Evolutionary conservation across 1,139 yeast species (phyloP).

Genomic region (Zygoascus sp.): DNA sequence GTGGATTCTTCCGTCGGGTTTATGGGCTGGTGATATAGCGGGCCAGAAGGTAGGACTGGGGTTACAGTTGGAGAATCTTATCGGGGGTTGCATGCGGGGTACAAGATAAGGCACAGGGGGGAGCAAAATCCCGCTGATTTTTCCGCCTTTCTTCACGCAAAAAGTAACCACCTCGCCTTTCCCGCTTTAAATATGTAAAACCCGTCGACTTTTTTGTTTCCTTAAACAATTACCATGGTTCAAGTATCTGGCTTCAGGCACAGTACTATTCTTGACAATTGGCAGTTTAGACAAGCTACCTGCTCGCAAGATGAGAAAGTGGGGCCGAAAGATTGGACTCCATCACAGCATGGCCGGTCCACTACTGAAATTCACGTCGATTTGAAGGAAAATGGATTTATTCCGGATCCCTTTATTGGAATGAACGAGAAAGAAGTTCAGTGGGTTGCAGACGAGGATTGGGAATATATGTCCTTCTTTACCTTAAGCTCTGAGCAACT

Average conservation of each 20-base stretch:
- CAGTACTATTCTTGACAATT: background rate
- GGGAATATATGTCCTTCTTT: conserved; percentile 29
- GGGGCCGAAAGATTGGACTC: conserved; percentile 19
- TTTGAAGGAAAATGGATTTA: conserved; percentile 36
- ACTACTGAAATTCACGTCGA: conserved; percentile 41
- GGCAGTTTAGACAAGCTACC: conserved; percentile 8
- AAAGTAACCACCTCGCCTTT: background rate
- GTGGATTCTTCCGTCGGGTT: background rate
- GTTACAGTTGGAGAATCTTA: background rate
- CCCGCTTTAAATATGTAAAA: background rate
- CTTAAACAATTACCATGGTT: background rate
- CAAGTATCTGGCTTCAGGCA: background rate
- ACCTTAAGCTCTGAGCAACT: conserved; percentile 17
- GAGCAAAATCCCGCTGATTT: background rate
- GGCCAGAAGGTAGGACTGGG: background rate
- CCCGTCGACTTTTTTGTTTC: background rate
- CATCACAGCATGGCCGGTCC: conserved; percentile 22
- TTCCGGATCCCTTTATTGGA: conserved; percentile 44
- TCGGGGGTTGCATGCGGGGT: background rate
- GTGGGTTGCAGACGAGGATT: conserved; percentile 44
- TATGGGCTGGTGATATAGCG: background rate
- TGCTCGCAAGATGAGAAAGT: background rate
- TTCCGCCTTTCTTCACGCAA: background rate
- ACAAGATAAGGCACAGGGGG: background rate
- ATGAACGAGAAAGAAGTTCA: conserved; percentile 41